phyloP scores from a whole-genome alignment of 306 rosid species.

The Sicyos edulis region DNA sequence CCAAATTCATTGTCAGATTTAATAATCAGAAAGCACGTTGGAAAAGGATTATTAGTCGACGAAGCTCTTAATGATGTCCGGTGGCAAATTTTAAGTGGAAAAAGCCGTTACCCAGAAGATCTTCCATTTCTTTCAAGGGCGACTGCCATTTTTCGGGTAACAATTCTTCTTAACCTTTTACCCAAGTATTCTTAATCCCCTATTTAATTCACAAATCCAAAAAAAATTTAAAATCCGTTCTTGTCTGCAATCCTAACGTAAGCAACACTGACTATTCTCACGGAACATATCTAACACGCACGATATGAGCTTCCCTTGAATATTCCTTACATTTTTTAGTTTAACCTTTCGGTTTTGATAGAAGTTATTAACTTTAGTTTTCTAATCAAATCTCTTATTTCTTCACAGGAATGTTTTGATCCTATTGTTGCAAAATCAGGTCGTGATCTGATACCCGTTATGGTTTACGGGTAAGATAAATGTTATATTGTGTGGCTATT shows the following conservation, averaged over 20 bases:
- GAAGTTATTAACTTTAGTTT: not conserved
- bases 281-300: too few species aligned
- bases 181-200: too few species aligned
- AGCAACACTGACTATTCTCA: not conserved
- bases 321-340: not conserved
- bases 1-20: conserved; percentile 48
- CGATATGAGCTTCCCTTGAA: not conserved
- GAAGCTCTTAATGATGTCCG: conserved; percentile 53
- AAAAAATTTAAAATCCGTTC: not conserved
- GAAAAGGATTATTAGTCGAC: conserved; percentile 52
- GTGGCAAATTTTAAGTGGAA: conserved; percentile 93
- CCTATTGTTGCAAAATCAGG: conserved; percentile 95
- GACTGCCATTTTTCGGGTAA: conserved; percentile 85
- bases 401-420: conserved; percentile 92
- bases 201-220: not conserved
- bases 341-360: not conserved
- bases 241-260: too few species aligned
- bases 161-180: not conserved
- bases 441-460: conserved; percentile 96
- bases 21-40: conserved; percentile 63
- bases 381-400: conserved; percentile 18
- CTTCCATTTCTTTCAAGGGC: conserved; percentile 88
- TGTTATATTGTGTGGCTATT: not conserved
- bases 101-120: conserved; percentile 83
- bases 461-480: conserved; percentile 86